These are phyloP conservation scores for Sordariomycetes sp. DNA, from an alignment of 2,329 filamentous ascomycete genomes.

Conservation along the genomic window DNA sequence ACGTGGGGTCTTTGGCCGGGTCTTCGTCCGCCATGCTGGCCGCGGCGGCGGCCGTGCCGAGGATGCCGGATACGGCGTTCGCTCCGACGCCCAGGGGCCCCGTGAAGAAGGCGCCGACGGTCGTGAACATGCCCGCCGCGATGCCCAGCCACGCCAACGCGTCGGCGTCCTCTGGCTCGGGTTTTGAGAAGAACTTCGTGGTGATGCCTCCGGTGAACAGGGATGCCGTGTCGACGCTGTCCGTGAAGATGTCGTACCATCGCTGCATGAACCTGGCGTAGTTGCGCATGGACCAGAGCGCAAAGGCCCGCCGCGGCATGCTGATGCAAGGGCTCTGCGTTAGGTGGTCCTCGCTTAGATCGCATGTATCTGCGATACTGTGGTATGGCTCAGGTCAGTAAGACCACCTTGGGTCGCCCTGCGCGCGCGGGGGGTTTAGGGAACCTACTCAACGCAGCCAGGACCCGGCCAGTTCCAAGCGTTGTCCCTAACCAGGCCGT, in stretches of 20 bases:
- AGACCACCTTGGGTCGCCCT: neutral
- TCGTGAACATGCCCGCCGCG: conserved; percentile 1
- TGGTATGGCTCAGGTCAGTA: neutral
- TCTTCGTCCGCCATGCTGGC: neutral
- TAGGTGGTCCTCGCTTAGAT: neutral
- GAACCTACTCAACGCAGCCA: neutral
- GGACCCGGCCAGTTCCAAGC: conserved; percentile 5
- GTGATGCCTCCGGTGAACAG: neutral
- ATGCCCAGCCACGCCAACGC: conserved; percentile 1
- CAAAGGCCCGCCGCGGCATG: neutral
- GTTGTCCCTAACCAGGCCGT: neutral
- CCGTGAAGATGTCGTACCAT: neutral
- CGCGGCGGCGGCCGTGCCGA: neutral
- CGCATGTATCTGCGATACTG: neutral
- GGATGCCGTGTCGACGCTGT: neutral
- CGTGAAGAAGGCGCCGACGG: neutral
- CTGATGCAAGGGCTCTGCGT: neutral
- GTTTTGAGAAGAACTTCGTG: neutral
- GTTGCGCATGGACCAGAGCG: conserved; percentile 5
- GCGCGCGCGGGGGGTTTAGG: neutral
- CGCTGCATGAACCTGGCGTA: conserved; percentile 1
- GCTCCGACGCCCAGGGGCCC: neutral
- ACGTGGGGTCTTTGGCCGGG: neutral
- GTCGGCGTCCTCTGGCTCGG: neutral
- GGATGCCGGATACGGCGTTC: neutral